Base-by-base conservation (phyloP, 2,329 filamentous ascomycete genomes). In the Cordyceps fumosorosea region DNA sequence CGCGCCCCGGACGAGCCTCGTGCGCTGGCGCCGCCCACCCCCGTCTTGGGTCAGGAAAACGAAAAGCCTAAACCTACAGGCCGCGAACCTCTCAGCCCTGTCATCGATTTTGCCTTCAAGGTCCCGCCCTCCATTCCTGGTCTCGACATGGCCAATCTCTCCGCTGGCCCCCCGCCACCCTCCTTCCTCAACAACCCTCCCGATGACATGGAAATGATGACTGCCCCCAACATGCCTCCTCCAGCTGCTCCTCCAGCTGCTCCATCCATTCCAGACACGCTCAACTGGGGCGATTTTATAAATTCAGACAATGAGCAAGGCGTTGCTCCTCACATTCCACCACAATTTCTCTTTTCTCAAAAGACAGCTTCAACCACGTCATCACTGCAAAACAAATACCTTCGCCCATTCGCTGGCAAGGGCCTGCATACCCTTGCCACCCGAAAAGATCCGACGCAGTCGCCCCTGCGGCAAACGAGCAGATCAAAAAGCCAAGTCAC, bases 201-300 rank as follows among this genome's bases (percentile, higher is more conserved):
- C 52, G 69, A 72, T 52, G 69, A 72, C 55, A 61, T 64, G 37
- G 68, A 66, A 40, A 64, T 65, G 44, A 64, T 64, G 59, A 64
- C 65, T 45, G 60, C 53, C 5, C 52, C 60, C 34, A 40, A 29
- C 63, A 65, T 67, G 48, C 71, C 68, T 63, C 66, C 72, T 18
- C 65, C 65, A 14, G 71, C 70, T 12, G 74, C 68, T 62, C 66
- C 73, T 18, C 65, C 65, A 14, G 70, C 70, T 12, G 74, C 76
- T n/a, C 72, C 72, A 40, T 80, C 80, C 4, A 73, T 86, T 64
- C 83, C 83, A 18, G 84, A 86, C 73, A 85, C 83, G 5, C 70
- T 84, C 65, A 76, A 75, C 67, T 85, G 81, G 82, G 74, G 72
- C 26, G 76, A 78, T 22, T 68, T 76, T 24, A 65, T 77, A 51